phyloP scores from a whole-genome alignment of 257 asterid species.

The Petunia secreta region DNA sequence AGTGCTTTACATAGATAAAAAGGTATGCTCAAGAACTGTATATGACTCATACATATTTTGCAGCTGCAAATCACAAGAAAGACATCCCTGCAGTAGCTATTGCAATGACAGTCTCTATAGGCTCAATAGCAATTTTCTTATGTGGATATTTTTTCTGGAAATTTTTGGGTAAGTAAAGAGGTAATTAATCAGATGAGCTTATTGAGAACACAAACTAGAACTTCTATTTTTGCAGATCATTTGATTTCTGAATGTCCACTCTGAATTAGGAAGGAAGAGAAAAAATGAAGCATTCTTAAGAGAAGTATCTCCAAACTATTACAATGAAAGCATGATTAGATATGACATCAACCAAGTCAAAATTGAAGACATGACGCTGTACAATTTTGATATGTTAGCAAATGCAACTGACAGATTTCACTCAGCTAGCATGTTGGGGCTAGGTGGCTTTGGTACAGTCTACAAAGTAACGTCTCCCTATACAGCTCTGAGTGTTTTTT shows the following conservation, averaged over 20 bases:
- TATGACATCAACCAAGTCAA: conserved; percentile 31
- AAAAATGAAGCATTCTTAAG: conserved; percentile 13
- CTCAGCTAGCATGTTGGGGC: conserved; percentile 47
- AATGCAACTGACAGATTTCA: conserved; percentile 55
- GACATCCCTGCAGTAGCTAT: conserved; percentile 30
- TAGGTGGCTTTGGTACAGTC: conserved; percentile 75
- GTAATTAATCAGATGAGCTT: conserved; percentile 36
- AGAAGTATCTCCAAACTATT: conserved; percentile 19
- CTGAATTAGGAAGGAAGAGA: conserved; percentile 36
- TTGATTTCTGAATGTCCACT: conserved; percentile 18
- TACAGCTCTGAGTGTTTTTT: neutral
- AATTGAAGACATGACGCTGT: conserved; percentile 50
- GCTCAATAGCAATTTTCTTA: conserved; percentile 22
- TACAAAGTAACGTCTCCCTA: conserved; percentile 47
- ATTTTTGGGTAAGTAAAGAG: conserved; percentile 44
- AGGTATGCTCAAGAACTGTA: neutral
- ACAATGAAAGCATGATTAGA: conserved; percentile 28
- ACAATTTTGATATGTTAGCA: conserved; percentile 40
- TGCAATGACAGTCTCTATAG: conserved; percentile 35
- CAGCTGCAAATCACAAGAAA: conserved; percentile 38
- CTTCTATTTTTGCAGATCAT: neutral
- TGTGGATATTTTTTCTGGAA: conserved; percentile 42
- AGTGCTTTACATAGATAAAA: neutral
- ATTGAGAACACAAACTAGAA: neutral
- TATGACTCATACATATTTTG: conserved; percentile 12